phyloP scores from a whole-genome alignment of 495 filamentous ascomycete genomes.

The Penicillium roqueforti region DNA sequence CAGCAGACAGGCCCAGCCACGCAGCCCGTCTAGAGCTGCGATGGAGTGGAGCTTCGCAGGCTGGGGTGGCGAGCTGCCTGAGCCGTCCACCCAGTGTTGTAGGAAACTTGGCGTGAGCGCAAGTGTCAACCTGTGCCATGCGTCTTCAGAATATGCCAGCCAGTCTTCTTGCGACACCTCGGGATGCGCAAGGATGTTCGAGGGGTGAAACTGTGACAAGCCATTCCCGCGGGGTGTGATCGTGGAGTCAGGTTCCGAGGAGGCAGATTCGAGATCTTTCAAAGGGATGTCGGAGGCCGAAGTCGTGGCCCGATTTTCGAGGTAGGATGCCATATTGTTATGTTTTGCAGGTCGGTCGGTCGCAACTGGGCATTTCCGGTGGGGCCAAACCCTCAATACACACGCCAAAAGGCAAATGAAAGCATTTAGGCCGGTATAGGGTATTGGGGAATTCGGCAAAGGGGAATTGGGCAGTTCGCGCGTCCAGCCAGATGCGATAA shows the following conservation, averaged over 20 bases:
- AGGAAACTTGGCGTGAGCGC: conserved; percentile 40
- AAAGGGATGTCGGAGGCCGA: conserved; percentile 30
- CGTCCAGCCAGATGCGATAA: background rate
- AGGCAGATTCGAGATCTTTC: conserved; percentile 30
- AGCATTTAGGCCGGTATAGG: background rate
- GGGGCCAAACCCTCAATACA: conserved; percentile 1
- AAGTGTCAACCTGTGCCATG: conserved; percentile 31
- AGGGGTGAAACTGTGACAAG: conserved; percentile 27
- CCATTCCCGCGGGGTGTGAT: conserved; percentile 22
- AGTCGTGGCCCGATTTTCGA: conserved; percentile 16
- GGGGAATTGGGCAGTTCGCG: background rate
- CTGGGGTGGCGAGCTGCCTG: conserved; percentile 30
- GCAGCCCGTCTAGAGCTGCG: conserved; percentile 47
- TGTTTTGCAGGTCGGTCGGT: background rate
- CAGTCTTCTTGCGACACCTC: conserved; percentile 30
- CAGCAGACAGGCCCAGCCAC: conserved; percentile 49
- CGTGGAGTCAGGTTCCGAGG: conserved; percentile 1
- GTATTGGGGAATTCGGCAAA: background rate
- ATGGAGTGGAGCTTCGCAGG: conserved; percentile 40
- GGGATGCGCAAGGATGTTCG: conserved; percentile 30
- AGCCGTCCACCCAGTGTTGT: conserved; percentile 36
- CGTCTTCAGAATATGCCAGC: conserved; percentile 24
- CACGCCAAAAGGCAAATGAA: background rate
- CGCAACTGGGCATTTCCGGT: background rate
- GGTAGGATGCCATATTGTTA: conserved; percentile 15